Conservation (phyloP, 2,329 filamentous ascomycete species). For the Fusarium equiseti region DNA sequence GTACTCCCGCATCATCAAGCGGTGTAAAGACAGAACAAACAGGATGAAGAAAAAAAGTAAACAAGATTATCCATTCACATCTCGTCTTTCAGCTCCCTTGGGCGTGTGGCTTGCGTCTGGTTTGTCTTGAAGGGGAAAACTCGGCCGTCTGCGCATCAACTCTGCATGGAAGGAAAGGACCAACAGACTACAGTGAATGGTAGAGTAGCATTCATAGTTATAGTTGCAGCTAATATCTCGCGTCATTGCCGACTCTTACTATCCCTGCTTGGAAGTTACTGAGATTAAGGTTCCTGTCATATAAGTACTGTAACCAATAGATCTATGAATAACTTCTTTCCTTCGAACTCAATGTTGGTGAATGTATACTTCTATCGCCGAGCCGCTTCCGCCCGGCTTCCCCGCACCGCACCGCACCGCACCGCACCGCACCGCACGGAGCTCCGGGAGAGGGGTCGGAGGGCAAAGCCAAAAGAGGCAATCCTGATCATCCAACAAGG, state of each 20-base stretch:
- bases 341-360: not conserved
- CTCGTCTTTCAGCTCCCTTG: slow-evolving; percentile 13
- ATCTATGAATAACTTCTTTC: not conserved
- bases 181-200: not conserved
- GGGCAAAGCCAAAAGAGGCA: slow-evolving; percentile 28
- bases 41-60: not conserved
- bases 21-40: not conserved
- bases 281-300: not conserved
- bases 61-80: not conserved
- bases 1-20: not conserved
- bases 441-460: slow-evolving; percentile 24
- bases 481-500: not conserved
- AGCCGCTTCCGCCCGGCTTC: slow-evolving; percentile 20
- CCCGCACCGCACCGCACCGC: slow-evolving; percentile 3
- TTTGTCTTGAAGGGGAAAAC: slow-evolving; percentile 30
- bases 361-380: not conserved
- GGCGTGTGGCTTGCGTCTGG: slow-evolving; percentile 29
- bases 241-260: not conserved
- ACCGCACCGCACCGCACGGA: slow-evolving; percentile 18
- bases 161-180: not conserved
- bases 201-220: not conserved
- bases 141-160: slow-evolving; percentile 25
- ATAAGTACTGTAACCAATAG: not conserved
- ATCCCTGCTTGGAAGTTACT: not conserved
- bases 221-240: slow-evolving; percentile 2